A percentile compares a stretch with the other conserved stretches of the same genome.
Evolutionary conservation across 108 stramenopile species (phyloP).

Genomic region (Pinguiococcus pyrenoidosus): DNA sequence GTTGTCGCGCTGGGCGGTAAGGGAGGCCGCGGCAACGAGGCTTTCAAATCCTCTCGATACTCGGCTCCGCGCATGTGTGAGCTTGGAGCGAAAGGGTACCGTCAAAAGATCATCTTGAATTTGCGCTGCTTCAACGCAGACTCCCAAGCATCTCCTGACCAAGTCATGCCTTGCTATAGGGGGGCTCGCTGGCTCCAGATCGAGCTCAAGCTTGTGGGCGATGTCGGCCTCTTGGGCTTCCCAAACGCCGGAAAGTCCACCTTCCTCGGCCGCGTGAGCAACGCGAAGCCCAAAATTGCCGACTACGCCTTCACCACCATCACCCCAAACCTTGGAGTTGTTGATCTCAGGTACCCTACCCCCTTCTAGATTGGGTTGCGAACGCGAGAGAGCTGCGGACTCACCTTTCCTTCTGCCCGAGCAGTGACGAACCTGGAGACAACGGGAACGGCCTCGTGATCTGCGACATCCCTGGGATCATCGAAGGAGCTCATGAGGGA

Average conservation of each 20-base stretch:
- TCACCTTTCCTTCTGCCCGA: background rate
- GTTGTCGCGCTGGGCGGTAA: constrained; percentile 79
- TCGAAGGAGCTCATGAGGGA: constrained; percentile 70
- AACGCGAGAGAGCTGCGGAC: no score
- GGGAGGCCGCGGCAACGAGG: constrained; percentile 85
- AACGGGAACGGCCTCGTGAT: constrained; percentile 60
- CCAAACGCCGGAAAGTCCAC: constrained; percentile 99
- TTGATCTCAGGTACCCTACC: background rate
- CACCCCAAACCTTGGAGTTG: constrained; percentile 74
- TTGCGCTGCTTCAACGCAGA: no score
- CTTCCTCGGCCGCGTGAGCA: constrained; percentile 61
- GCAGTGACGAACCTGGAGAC: background rate
- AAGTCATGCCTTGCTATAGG: no score
- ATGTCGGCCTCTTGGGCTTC: constrained; percentile 86
- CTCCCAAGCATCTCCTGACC: no score
- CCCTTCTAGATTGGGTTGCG: background rate
- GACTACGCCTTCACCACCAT: constrained; percentile 96
- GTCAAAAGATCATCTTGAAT: no score
- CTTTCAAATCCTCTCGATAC: constrained; percentile 84
- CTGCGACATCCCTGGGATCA: constrained; percentile 83
- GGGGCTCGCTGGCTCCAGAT: constrained; percentile 66
- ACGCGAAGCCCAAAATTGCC: constrained; percentile 86
- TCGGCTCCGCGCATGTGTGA: constrained; percentile 32
- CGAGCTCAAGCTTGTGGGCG: constrained; percentile 82
- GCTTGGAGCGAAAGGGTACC: constrained; percentile 1